Conservation (phyloP, 257 asterid species). For the Solanum pennellii region DNA sequence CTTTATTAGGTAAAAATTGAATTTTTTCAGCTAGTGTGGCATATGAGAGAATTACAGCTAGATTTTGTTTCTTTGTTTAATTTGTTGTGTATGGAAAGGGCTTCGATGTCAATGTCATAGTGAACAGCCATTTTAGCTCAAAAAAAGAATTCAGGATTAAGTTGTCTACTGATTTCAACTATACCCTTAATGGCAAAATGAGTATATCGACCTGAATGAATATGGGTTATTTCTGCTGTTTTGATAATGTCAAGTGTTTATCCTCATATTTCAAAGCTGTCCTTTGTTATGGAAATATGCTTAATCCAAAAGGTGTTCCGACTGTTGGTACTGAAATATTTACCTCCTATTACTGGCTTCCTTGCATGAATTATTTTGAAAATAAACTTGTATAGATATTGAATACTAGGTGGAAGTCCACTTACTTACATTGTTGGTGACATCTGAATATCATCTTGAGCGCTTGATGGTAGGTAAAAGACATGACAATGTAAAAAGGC, state of each 20-base stretch:
- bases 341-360: neutral
- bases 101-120: neutral
- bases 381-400: neutral
- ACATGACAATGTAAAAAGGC: neutral
- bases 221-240: neutral
- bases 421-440: neutral
- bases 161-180: neutral
- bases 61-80: neutral
- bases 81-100: neutral
- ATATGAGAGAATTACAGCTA: neutral
- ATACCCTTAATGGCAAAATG: neutral
- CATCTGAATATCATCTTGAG: neutral
- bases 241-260: neutral
- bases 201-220: neutral
- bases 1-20: neutral
- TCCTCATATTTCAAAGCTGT: neutral
- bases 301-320: neutral
- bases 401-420: neutral
- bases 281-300: neutral
- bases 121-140: neutral
- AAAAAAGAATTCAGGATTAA: neutral
- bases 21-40: neutral
- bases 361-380: neutral
- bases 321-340: neutral
- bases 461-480: neutral